phyloP scores from a whole-genome alignment of 768 basidiomycete genomes.

The Exsudoporus frostii region DNA sequence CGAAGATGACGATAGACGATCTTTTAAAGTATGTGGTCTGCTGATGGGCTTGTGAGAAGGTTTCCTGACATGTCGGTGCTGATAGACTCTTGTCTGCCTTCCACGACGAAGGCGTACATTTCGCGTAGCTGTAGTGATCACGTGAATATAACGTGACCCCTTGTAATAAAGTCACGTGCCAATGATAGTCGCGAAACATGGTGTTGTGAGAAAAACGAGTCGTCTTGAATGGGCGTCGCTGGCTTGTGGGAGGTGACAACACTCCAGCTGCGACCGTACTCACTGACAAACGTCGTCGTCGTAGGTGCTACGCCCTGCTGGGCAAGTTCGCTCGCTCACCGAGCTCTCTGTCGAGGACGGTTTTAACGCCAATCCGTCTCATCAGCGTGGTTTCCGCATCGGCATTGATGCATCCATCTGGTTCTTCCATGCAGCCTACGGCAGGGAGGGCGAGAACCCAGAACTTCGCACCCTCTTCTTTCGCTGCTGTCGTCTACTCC shows the following conservation, averaged over 20 bases:
- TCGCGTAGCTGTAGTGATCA: constrained; percentile 43
- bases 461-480: constrained; percentile 83
- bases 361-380: constrained; percentile 61
- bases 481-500: constrained; percentile 75
- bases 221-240: constrained; percentile 42
- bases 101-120: constrained; percentile 72
- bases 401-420: constrained; percentile 85
- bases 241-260: constrained; percentile 48
- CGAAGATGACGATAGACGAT: constrained; percentile 94
- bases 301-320: constrained; percentile 69
- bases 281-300: not conserved
- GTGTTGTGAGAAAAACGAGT: not conserved
- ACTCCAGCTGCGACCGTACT: constrained; percentile 11
- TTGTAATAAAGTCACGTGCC: constrained; percentile 6
- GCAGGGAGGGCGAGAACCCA: constrained; percentile 81
- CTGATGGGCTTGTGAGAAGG: not conserved
- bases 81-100: constrained; percentile 69
- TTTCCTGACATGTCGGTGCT: not conserved
- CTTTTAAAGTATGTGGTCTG: constrained; percentile 66
- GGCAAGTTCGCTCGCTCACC: constrained; percentile 68
- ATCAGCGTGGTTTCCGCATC: constrained; percentile 70
- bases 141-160: too few relatives aligned
- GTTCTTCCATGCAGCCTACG: constrained; percentile 73
- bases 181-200: not conserved
- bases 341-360: constrained; percentile 74